Evolutionary conservation across 2,329 filamentous ascomycete genomes (phyloP), one percentile per base, ranked within the genome.

Genomic region (Paecilomyces fulvus): DNA sequence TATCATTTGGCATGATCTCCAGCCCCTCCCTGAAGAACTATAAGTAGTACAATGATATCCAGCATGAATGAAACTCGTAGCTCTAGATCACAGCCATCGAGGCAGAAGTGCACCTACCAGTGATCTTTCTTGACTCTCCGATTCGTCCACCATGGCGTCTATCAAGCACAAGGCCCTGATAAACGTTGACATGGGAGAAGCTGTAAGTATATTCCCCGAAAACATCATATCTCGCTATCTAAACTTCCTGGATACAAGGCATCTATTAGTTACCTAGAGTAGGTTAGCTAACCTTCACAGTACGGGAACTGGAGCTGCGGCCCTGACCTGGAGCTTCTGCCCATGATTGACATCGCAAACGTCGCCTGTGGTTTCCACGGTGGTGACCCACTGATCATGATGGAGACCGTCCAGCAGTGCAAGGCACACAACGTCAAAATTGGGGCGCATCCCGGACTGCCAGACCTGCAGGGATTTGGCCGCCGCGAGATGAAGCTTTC

Each of bases 401-500:
- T 79, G 51, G 74, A 82, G 56, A 86, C 83, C 0, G 79, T 86
- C 10, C 73, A 72, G 9, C 73, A 79, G 17, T 84, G 81, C 70
- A 86, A 85, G 68, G 66, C 76, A 48, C 78, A 84, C 67, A 75
- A 75, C 56, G 77, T 87, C 58, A 76, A 75, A 52, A 72, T 82
- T 5, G 84, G 84, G 7, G 85, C 85, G 0, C 84, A 88, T 61
- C 84, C 84, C 0, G 83, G 83, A 1, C 73, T 86, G 0, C 83
- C 81, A n/a, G 84, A 87, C 65, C 75, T 85, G 21, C 78, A 83
- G 69, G 84, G 84, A 8, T 87, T 87, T 62, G 84, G 84, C 2
- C 75, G 84, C 1, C 77, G 84, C 17, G 79, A 83, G 59, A 86
- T 87, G 67, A 79, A 81, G 49, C 75, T 87, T 62, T 71, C 75